Percentiles rank a stretch among this genome's conserved stretches.
Evolutionary conservation across 1,139 yeast species (phyloP).

Genomic region (Candida albicans): DNA sequence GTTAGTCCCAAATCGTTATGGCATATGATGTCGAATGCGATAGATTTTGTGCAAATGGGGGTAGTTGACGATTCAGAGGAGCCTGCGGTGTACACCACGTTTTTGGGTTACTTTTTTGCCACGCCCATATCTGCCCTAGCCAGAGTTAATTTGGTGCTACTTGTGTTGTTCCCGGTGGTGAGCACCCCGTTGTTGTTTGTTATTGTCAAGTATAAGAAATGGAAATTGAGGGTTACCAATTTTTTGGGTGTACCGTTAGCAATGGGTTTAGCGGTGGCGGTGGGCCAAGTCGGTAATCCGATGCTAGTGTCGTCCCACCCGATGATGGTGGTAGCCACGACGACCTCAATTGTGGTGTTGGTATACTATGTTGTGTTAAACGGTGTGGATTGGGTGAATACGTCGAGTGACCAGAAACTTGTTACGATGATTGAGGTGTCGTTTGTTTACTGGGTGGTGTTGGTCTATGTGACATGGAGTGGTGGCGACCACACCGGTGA

Average conservation of each 20-base stretch:
- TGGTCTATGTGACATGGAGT: constrained; percentile 47
- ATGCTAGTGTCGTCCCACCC: constrained; percentile 60
- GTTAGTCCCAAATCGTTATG: constrained; percentile 67
- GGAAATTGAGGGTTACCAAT: constrained; percentile 45
- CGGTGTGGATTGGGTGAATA: constrained; percentile 39
- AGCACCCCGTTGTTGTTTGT: constrained; percentile 49
- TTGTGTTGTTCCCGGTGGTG: constrained; percentile 57
- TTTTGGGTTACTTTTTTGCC: constrained; percentile 60
- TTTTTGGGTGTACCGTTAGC: constrained; percentile 54
- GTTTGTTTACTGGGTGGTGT: constrained; percentile 54
- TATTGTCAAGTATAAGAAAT: constrained; percentile 46
- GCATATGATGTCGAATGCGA: constrained; percentile 76
- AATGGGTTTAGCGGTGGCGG: constrained; percentile 39
- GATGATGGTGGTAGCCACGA: constrained; percentile 29
- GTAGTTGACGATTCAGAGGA: constrained; percentile 40
- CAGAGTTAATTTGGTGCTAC: constrained; percentile 47
- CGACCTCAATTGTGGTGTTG: constrained; percentile 52
- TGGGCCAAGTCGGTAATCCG: constrained; percentile 48
- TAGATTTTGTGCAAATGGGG: constrained; percentile 53
- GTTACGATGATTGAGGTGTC: constrained; percentile 61
- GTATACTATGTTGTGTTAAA: constrained; percentile 58
- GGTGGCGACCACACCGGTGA: constrained; percentile 62
- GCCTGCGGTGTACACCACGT: constrained; percentile 61
- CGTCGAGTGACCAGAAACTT: constrained; percentile 71
- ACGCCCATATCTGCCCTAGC: constrained; percentile 50